These are phyloP conservation scores for Pseudocercospora macadamiae DNA, from an alignment of 2,329 filamentous ascomycete species.

Conservation along the genomic window DNA sequence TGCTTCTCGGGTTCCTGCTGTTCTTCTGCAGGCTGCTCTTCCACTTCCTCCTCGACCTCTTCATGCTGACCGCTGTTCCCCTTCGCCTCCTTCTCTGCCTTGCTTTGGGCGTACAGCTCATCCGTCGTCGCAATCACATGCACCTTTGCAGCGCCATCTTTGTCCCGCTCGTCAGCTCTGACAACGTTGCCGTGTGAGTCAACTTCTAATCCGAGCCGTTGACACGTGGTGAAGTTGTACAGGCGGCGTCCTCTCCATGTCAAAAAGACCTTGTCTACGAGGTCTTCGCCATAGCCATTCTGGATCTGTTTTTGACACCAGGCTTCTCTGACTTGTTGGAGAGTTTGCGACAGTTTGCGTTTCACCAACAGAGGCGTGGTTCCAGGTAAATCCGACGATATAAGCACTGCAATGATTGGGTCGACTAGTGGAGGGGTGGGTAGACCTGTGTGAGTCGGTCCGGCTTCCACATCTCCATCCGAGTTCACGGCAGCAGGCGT, in stretches of 20 bases:
- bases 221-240: slow-evolving; percentile 75
- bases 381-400: slow-evolving; percentile 67
- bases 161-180: slow-evolving; percentile 51
- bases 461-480: slow-evolving; percentile 10
- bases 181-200: slow-evolving; percentile 45
- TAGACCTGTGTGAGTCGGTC: background rate
- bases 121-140: slow-evolving; percentile 77
- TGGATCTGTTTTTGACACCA: slow-evolving; percentile 67
- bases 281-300: slow-evolving; percentile 49
- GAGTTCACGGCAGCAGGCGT: slow-evolving; percentile 12
- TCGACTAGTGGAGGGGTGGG: slow-evolving; percentile 43
- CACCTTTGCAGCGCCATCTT: slow-evolving; percentile 60
- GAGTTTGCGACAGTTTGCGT: slow-evolving; percentile 66
- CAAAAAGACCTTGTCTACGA: slow-evolving; percentile 66
- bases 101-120: slow-evolving; percentile 59
- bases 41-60: slow-evolving; percentile 3
- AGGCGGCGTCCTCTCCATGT: slow-evolving; percentile 76
- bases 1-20: slow-evolving; percentile 23
- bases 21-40: slow-evolving; percentile 14
- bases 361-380: slow-evolving; percentile 65
- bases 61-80: slow-evolving; percentile 4
- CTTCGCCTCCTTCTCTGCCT: slow-evolving; percentile 49
- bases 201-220: slow-evolving; percentile 64
- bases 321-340: slow-evolving; percentile 67
- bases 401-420: slow-evolving; percentile 63